phyloP scores from a whole-genome alignment of 257 asterid species.

The Solanum bulbocastanum region DNA sequence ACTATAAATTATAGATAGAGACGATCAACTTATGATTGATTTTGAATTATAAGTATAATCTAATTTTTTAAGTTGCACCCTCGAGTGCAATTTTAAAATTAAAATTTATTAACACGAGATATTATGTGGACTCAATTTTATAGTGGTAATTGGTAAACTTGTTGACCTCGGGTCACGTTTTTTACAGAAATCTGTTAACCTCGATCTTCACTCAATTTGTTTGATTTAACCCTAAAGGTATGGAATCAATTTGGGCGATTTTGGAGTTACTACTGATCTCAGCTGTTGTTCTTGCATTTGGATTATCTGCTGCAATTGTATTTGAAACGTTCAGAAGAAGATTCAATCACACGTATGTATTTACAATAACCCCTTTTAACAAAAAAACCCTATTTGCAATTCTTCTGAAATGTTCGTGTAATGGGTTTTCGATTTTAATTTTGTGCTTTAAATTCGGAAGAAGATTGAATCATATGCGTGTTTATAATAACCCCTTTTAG shows the following conservation, averaged over 20 bases:
- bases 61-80: no score
- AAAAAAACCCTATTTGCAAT: background rate
- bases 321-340: constrained; percentile 55
- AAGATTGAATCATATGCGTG: constrained; percentile 46
- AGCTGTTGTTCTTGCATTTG: constrained; percentile 32
- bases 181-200: background rate
- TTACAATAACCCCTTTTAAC: background rate
- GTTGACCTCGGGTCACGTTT: background rate
- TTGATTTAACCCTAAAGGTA: background rate
- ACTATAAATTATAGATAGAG: background rate
- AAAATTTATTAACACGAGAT: background rate
- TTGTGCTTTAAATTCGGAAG: constrained; percentile 29
- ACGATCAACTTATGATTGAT: background rate
- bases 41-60: background rate
- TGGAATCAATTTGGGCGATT: constrained; percentile 44
- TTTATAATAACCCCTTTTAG: background rate
- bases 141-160: background rate
- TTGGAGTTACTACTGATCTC: constrained; percentile 37
- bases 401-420: background rate
- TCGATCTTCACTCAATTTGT: background rate
- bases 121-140: background rate
- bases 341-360: constrained; percentile 45
- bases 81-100: background rate
- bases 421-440: background rate
- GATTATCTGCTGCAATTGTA: constrained; percentile 38